Evolutionary conservation across 208 protist species (phyloP), one percentile per base, ranked within the genome.

Genomic region (Trypanosoma cruzi): DNA sequence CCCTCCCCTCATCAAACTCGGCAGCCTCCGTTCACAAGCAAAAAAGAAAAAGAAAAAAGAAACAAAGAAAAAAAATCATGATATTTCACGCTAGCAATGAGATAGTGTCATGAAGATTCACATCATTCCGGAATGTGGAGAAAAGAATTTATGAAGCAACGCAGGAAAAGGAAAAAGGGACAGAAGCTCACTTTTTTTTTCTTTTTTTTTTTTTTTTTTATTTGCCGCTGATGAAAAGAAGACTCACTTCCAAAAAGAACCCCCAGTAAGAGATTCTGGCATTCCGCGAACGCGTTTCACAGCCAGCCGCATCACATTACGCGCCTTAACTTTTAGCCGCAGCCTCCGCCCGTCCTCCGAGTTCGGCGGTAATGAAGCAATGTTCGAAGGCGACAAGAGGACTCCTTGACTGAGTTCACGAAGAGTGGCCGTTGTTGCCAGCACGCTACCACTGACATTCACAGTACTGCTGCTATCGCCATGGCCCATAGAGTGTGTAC

Each of bases 261-360:
- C 0, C 2, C 10, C n/a, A n/a, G 49, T 20, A 28, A 2, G 2
- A 34, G 10, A 13, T 28, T 36, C 11, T 7, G 54, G 66, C 29
- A 71, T 32, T 55, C 29, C 11, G 34, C 4, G 20, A 1, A 18
- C 44, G 13, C 54, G 18, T 29, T 18, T 62, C 10, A 71, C 66
- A n/a, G 42, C 36, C 40, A 28, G 8, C 31, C 66, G 66, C 66
- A 64, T 71, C 37, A 71, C 4, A 16, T 64, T 22, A 11, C 29
- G 55, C 28, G 66, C 54, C 55, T 62, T 71, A 32, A 3, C 10
- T 29, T 55, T 70, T 32, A 71, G 20, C 32, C 56, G 28, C n/a
- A 26, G 18, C 42, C 66, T 56, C 26, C 26, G 13, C 44, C 10
- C 40, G 24, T 71, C 66, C 42, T 71, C 56, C 5, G 66, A 64